Base-by-base conservation (phyloP, 345 rosid genomes). In the Cardiospermum halicacabum region DNA sequence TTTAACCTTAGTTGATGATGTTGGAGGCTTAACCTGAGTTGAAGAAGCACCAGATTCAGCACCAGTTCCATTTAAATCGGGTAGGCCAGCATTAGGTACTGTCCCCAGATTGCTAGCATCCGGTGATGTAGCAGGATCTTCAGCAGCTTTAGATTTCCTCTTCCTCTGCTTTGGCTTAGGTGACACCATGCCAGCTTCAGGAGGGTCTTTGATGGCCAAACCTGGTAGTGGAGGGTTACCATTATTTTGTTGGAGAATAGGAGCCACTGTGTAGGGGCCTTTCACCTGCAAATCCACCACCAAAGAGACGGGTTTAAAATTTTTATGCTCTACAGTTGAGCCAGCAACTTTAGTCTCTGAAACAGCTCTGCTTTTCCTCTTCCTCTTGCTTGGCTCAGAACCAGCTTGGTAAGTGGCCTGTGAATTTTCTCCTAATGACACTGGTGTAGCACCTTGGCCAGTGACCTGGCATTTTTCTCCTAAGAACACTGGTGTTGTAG, bases 21-120 rank as follows among this genome's bases (percentile, higher is more conserved):
- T n/a, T 34, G 64, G 75, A 58, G 78, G 67, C 69, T 77, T 80
- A 43, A 9, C 78, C 37, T 61, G 64, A 57, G 83, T 69, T 15
- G 53, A 51, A 11, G 53, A 51, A 4, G 68, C 37, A 60, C 59
- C 62, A 9, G 69, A 49, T 55, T 80, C 82, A 10, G 72, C 39
- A 13, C 53, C 65, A 60, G 69, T 79, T 60, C 96, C 84, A 43
- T 83, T 85, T 74, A 88, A 72, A 71, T 85, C 93, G 1, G 91
- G 89, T 73, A 84, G 73, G n/a, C 70, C 72, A 53, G 68, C 67
- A 48, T 61, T 63, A 39, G 66, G 66, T 26, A 15, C 54, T 26
- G 65, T 58, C 53, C 49, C 65, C 22, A n/a, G n/a, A n/a, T n/a
- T n/a, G n/a, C n/a, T n/a, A n/a, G n/a, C n/a, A n/a, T n/a, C n/a